These are phyloP conservation scores for Mycosarcoma maydis DNA, from an alignment of 1,284 basidiomycete species.

Conservation along the genomic window DNA sequence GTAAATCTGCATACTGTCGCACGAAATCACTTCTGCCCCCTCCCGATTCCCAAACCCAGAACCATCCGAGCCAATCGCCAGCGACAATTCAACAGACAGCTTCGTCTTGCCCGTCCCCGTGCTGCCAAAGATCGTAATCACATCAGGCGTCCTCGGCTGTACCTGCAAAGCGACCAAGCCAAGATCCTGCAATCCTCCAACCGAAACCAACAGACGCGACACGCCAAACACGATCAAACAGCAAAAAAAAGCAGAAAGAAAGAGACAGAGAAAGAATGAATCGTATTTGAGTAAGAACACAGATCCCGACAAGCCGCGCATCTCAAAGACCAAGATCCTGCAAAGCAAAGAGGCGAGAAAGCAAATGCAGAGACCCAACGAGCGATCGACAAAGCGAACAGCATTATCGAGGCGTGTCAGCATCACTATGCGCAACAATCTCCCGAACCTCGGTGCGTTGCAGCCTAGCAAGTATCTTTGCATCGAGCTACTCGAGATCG, in stretches of 20 bases:
- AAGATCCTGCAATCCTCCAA: conserved; percentile 19
- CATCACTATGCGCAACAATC: conserved; percentile 14
- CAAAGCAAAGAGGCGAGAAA: conserved; percentile 1
- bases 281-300: conserved; percentile 8
- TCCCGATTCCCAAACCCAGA: conserved; percentile 3
- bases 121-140: conserved; percentile 86
- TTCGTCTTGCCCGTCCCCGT: conserved; percentile 98
- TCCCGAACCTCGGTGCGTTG: conserved; percentile 1
- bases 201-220: too few species aligned
- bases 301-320: not conserved
- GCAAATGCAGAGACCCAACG: not conserved
- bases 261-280: not conserved
- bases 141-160: not conserved
- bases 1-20: conserved; percentile 98
- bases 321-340: conserved; percentile 45
- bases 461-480: not conserved
- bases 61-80: conserved; percentile 66
- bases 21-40: conserved; percentile 79
- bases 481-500: not conserved
- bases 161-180: not conserved
- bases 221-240: not conserved
- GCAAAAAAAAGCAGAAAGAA: not conserved
- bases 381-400: conserved; percentile 5
- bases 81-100: conserved; percentile 86
- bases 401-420: conserved; percentile 21